Evolutionary conservation across 140 eudicot species (phyloP), one percentile per base, ranked within the genome.

Genomic region (Stevia rebaudiana): DNA sequence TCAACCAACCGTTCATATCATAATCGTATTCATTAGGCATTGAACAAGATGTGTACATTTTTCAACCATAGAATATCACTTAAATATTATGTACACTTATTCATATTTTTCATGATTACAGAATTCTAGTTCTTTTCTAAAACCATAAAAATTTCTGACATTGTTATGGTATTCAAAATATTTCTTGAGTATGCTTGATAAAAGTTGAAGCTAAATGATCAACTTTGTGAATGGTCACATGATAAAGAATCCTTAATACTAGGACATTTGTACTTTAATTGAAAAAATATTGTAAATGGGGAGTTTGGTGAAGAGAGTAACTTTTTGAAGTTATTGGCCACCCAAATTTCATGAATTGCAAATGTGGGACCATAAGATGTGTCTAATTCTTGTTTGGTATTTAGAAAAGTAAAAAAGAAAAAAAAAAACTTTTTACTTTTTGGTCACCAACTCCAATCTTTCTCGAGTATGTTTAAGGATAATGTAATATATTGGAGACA

Each of bases 261-360:
- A 37, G 62, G 79, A 74, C 74, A 67, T 66, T 66, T 74, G 74
- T 58, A 74, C 79, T 67, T 67, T 66, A 74, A 58, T 47, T 33
- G 39, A 15, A 66, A 21, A 16, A 11, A 6, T 51, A 36, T 17
- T 25, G 55, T 23, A 74, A 74, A 74, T 66, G 63, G 74, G 36
- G 79, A 46, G 79, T 66, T 74, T 74, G 79, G 79, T 74, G 74
- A 66, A 57, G 60, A 39, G 36, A 48, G 36, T 42, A 58, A 9
- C 16, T 17, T 67, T 74, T 74, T 51, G 57, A 66, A 74, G 79
- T 46, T 66, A 66, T 66, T 47, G 79, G 69, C 74, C 79, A 74
- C 79, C 69, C 79, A 67, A 66, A 74, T 46, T 58, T 48, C 74
- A 74, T 47, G 74, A 74, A 66, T 67, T 67, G 49, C 74, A 66